Evolutionary conservation across 176 grass and related monocot species (phyloP), one percentile per base, ranked within the genome.

Genomic region (Oryza officinalis): DNA sequence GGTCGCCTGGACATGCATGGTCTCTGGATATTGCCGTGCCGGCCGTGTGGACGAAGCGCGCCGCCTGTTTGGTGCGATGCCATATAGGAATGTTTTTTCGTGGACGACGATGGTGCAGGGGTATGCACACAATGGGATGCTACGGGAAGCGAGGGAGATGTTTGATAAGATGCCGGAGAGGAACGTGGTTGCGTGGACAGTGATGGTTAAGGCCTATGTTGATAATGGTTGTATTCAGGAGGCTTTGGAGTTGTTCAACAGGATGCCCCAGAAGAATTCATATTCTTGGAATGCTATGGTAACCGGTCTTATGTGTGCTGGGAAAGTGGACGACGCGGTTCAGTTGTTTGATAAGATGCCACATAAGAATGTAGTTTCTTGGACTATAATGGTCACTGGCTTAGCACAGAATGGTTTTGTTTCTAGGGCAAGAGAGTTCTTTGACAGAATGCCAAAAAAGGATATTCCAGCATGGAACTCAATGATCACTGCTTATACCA

Each of bases 311-410:
- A 54, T 89, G 46, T 33, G 65, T 63, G 25, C 30, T 37, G 85
- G 89, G n/a, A 73, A 69, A 74, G 72, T 88, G 15, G 50, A 30
- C 0, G 82, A 91, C 25, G 85, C 89, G 27, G 11, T 75, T 57
- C 41, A 27, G 41, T 81, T 91, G 43, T 88, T 91, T 45, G 82
- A 88, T 44, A 78, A 20, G 17, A 91, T 69, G 85, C 81, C 64
- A 14, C 52, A 35, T 63, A 81, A 8, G 71, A 93, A 86, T 68
- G 89, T 83, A 7, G 74, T 93, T 61, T 90, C 87, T 7, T 98
- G 90, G 90, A 98, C 91, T 10, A 67, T 65, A 40, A 88, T 98
- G 82, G 85, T 93, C 87, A 81, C 84, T 18, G 92, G 96, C 61
- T 91, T 89, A 43, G 84, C 88, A 25, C 91, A 87, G 2, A 93